Evolutionary conservation across 257 asterid species (phyloP).

Genomic region (Mentha longifolia): DNA sequence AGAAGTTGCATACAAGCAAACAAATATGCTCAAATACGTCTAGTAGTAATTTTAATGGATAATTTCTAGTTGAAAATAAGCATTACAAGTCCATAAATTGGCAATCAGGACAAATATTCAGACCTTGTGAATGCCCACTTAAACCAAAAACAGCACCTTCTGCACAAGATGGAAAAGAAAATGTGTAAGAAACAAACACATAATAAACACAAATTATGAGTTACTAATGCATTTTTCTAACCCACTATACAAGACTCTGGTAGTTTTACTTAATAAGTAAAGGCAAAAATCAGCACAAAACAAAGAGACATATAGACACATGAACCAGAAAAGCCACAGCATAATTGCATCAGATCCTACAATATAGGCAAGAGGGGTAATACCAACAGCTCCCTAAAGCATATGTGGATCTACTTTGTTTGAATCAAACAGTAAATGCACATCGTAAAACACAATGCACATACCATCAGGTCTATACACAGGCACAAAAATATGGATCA

Average conservation of each 20-base stretch:
- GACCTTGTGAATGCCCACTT: slow-evolving; percentile 43
- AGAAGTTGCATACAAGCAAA: slow-evolving; percentile 64
- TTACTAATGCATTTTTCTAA: slow-evolving; percentile 22
- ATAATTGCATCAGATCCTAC: slow-evolving; percentile 19
- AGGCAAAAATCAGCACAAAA: not conserved
- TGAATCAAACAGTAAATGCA: slow-evolving; percentile 1
- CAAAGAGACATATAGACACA: not conserved
- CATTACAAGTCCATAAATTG: slow-evolving; percentile 56
- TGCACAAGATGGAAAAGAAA: slow-evolving; percentile 40
- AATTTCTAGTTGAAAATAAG: slow-evolving; percentile 51
- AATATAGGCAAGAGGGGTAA: too few species aligned
- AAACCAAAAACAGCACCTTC: slow-evolving; percentile 40
- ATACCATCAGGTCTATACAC: slow-evolving; percentile 3
- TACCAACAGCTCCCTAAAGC: not conserved
- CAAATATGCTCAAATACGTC: slow-evolving; percentile 48
- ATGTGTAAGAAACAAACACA: slow-evolving; percentile 36
- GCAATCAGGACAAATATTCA: slow-evolving; percentile 44
- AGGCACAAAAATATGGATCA: slow-evolving; percentile 11
- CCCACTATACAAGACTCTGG: not conserved
- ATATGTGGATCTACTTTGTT: not conserved
- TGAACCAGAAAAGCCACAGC: not conserved
- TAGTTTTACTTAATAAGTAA: slow-evolving; percentile 7
- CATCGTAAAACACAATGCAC: not conserved
- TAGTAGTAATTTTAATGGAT: slow-evolving; percentile 42
- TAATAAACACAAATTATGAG: slow-evolving; percentile 5